phyloP scores from a whole-genome alignment of 2,329 filamentous ascomycete genomes.

The Rhynchosporium secalis region DNA sequence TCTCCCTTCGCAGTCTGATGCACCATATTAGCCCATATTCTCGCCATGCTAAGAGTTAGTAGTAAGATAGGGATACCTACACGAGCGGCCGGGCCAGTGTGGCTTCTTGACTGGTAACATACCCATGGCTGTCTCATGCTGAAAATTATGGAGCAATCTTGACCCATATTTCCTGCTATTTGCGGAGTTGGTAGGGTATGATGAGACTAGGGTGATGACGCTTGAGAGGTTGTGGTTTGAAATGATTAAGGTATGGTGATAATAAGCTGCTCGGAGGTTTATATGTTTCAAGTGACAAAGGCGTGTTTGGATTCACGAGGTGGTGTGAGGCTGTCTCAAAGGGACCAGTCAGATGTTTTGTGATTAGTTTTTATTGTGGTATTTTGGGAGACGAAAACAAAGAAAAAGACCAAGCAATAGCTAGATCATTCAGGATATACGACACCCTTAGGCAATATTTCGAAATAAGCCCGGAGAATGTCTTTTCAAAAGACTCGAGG shows the following conservation, averaged over 20 bases:
- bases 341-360: not conserved
- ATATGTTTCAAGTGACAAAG: not conserved
- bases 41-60: too few species aligned
- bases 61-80: not conserved
- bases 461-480: too few species aligned
- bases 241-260: not conserved
- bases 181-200: not conserved
- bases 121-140: not conserved
- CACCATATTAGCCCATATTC: not conserved
- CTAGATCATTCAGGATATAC: too few species aligned
- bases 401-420: not conserved
- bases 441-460: too few species aligned
- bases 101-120: not conserved
- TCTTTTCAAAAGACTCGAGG: too few species aligned
- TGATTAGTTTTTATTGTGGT: not conserved
- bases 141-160: not conserved
- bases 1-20: not conserved
- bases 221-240: not conserved
- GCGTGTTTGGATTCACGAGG: not conserved
- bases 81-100: not conserved
- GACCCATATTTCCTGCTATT: not conserved
- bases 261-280: not conserved
- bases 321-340: not conserved
- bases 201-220: not conserved
- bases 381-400: not conserved